Conservation (phyloP, 2,329 filamentous ascomycete species). For the Scorias spongiosa region DNA sequence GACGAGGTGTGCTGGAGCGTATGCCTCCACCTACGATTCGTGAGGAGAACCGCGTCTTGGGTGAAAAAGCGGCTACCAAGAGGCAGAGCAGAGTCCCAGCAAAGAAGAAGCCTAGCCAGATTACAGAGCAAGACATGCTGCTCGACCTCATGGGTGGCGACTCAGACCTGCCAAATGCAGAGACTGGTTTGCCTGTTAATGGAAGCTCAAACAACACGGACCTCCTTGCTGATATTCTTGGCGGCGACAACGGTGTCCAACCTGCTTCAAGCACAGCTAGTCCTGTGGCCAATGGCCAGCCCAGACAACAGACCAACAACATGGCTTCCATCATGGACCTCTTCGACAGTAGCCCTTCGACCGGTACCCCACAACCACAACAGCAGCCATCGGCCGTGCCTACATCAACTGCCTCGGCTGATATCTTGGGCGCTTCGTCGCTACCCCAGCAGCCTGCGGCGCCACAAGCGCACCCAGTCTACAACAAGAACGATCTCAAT, state of each 20-base stretch:
- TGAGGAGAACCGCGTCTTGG: conserved; percentile 82
- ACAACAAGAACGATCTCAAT: conserved; percentile 70
- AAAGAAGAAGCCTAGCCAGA: conserved; percentile 62
- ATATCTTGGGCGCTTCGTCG: conserved; percentile 32
- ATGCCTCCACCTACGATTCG: conserved; percentile 97
- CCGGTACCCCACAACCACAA: conserved; percentile 24
- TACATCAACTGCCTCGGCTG: conserved; percentile 21
- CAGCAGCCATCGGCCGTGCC: conserved; percentile 25
- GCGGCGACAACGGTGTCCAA: conserved; percentile 38
- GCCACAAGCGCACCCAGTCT: conserved; percentile 49
- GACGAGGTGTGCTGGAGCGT: conserved; percentile 81
- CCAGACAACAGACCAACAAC: conserved; percentile 20
- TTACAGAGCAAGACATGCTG: conserved; percentile 79
- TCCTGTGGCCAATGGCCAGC: conserved; percentile 7
- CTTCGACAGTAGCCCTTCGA: conserved; percentile 41
- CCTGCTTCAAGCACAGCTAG: conserved; percentile 27
- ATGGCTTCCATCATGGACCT: conserved; percentile 72
- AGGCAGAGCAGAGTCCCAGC: conserved; percentile 41
- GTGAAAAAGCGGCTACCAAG: conserved; percentile 48
- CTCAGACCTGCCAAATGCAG: conserved; percentile 43
- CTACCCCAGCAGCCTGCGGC: conserved; percentile 26
- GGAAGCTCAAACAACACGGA: conserved; percentile 56
- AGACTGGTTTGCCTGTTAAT: conserved; percentile 39
- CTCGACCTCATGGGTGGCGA: conserved; percentile 78
- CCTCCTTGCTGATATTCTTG: conserved; percentile 79